Evolutionary conservation across 495 filamentous ascomycete species (phyloP), one percentile per base, ranked within the genome.

Genomic region (Schizothecium vesticola): DNA sequence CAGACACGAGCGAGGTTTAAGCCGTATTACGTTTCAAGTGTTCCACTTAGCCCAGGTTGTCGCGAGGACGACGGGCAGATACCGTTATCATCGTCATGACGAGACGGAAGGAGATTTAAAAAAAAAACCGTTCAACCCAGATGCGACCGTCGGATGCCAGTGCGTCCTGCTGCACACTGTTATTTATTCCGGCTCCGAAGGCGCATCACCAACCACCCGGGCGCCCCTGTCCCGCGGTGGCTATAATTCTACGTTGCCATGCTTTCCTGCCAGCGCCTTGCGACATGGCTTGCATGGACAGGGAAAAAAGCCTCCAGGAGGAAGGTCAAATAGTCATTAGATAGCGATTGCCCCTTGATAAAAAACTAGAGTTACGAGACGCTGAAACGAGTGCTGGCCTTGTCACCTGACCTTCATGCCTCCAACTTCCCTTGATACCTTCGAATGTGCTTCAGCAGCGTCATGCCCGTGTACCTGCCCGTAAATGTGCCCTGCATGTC

Each of bases 391-490:
- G 33, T 36, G 28, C 28, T 29, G n/a, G n/a, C n/a, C n/a, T 10
- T 31, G 29, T 31, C 29, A 10, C 0, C 11, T 31, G 29, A 11
- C 8, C 29, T 11, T 31, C 9, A 31, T 31, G 29, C n/a, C n/a
- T 29, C 28, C 28, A 29, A 2, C 28, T 36, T 36, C 33, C 12
- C 33, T 13, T 36, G 33, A 1, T 33, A 25, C 7, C 13, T 3
- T 13, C 24, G 67, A 16, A 69, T 29, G 36, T 56, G 28, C 22
- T 51, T 63, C 26, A 70, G 24, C 22, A 70, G 25, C 3, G 19
- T 56, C 0, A n/a, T 23, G 5, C 69, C 65, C 22, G 69, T 70
- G 29, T 66, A 70, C 25, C 69, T n/a, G 10, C 69, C 69, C 60
- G 43, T 16, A 23, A 64, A 63, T 13, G 69, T 70, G 21, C 57